Conservation (phyloP, 495 filamentous ascomycete species). For the Talaromyces borbonicus region DNA sequence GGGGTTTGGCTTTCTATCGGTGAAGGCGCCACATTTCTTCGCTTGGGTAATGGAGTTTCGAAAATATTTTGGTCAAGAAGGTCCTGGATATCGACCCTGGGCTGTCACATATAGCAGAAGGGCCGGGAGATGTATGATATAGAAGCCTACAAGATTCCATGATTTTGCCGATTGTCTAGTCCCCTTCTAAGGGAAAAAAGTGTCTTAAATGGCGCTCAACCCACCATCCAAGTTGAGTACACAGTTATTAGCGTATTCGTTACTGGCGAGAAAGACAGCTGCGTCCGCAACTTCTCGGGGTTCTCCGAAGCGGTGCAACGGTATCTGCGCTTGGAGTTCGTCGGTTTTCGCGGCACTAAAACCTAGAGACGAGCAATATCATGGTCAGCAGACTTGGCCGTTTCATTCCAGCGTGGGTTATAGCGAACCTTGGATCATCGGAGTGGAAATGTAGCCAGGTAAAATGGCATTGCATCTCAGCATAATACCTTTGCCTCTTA, state of each 20-base stretch:
- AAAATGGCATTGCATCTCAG: constrained; percentile 71
- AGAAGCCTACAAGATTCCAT: no score
- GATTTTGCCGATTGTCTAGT: background rate
- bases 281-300: constrained; percentile 70
- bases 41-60: no score
- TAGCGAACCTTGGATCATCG: constrained; percentile 59
- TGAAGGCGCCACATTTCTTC: no score
- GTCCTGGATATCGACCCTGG: no score
- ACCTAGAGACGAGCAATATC: constrained; percentile 14
- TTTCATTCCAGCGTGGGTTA: no score
- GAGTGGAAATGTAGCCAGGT: constrained; percentile 75
- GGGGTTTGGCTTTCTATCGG: no score
- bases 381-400: no score
- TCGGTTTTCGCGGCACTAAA: constrained; percentile 24
- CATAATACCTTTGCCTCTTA: constrained; percentile 31
- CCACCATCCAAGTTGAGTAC: constrained; percentile 82
- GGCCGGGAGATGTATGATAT: no score
- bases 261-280: constrained; percentile 65
- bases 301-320: constrained; percentile 58
- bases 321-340: constrained; percentile 41
- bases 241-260: constrained; percentile 75
- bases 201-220: constrained; percentile 49
- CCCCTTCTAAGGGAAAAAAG: no score
- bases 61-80: no score
- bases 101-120: no score